phyloP scores from a whole-genome alignment of 805 yeast genomes.

The Starmerella scarabaei region DNA sequence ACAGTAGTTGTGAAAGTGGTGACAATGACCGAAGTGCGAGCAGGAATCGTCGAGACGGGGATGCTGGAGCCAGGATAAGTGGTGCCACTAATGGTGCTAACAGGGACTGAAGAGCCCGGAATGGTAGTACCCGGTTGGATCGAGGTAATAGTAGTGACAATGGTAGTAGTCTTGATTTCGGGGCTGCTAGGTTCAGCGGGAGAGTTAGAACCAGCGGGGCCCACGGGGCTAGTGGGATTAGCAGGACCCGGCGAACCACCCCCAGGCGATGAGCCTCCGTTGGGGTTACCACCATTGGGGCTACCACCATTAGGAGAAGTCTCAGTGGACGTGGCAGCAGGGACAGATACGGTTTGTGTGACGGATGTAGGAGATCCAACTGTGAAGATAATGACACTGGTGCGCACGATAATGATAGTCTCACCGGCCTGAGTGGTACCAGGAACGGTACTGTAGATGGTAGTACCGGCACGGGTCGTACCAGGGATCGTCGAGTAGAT shows the following conservation, averaged over 20 bases:
- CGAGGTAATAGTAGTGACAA: slow-evolving; percentile 9
- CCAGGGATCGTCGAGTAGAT: slow-evolving; percentile 10
- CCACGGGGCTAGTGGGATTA: background rate
- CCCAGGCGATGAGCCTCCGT: background rate
- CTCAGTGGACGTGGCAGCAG: too few relatives aligned
- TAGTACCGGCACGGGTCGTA: slow-evolving; percentile 15
- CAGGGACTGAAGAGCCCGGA: slow-evolving; percentile 14
- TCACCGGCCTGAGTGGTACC: slow-evolving; percentile 13
- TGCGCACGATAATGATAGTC: slow-evolving; percentile 3
- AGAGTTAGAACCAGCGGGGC: too few relatives aligned
- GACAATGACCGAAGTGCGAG: background rate
- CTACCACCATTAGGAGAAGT: too few relatives aligned
- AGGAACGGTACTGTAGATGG: slow-evolving; percentile 18
- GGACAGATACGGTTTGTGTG: slow-evolving; percentile 1
- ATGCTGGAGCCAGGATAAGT: slow-evolving; percentile 18
- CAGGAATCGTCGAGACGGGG: slow-evolving; percentile 11
- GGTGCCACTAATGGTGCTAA: slow-evolving; percentile 5
- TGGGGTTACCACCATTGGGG: background rate
- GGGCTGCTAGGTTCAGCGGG: too few relatives aligned
- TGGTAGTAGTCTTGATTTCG: slow-evolving; percentile 1
- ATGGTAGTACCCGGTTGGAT: slow-evolving; percentile 18
- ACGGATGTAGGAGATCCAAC: slow-evolving; percentile 7
- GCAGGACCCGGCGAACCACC: background rate
- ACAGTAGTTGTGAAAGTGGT: background rate
- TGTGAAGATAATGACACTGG: slow-evolving; percentile 5